Base-by-base conservation (phyloP, 257 asterid genomes). In the Solanum pimpinellifolium region DNA sequence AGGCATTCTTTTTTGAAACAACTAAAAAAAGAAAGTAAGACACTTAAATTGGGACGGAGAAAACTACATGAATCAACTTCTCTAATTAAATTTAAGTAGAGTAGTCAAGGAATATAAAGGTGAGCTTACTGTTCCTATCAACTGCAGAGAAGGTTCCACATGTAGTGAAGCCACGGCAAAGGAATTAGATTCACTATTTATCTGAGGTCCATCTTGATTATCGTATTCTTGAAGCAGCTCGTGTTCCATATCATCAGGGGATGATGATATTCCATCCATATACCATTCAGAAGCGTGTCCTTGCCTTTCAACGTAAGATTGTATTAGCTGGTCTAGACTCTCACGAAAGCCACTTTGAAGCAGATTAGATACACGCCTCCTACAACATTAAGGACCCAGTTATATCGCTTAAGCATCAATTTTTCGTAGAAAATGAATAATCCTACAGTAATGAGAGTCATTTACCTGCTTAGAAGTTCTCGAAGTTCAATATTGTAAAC, bases 311-410 rank as follows among this genome's bases (percentile, higher is more conserved):
- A 83, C 93, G 7, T 92, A 93, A 52, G 98, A 95, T 74, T 92
- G 98, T 83, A 94, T 90, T 86, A 96, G 90, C 88, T 88, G 98
- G 86, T 94, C 90, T 74, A 96, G 90, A 86, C 93, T 94, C 88
- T 93, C 95, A 16, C 98, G 94, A 88, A 96, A 96, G 83, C 96
- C 89, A 91, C 98, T 94, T 10, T 90, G 90, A 77, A 96, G 98
- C 91, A 96, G 98, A 89, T 92, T 86, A 59, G 99, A 96, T 81
- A 96, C 99, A 35, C 94, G 94, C 88, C 98, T 90, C 95, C 99
- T 96, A 91, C 49, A 92, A 75, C 44, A 89, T 4, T 37, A 73
- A 73, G 25, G 85, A 80, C 59, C 11, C 11, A 86, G 47, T 69
- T 70, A 85, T 46, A 27, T 44, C 13, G 4, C 37, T 4, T 21